phyloP scores from a whole-genome alignment of 768 basidiomycete genomes.

The Neoboletus magnificus region DNA sequence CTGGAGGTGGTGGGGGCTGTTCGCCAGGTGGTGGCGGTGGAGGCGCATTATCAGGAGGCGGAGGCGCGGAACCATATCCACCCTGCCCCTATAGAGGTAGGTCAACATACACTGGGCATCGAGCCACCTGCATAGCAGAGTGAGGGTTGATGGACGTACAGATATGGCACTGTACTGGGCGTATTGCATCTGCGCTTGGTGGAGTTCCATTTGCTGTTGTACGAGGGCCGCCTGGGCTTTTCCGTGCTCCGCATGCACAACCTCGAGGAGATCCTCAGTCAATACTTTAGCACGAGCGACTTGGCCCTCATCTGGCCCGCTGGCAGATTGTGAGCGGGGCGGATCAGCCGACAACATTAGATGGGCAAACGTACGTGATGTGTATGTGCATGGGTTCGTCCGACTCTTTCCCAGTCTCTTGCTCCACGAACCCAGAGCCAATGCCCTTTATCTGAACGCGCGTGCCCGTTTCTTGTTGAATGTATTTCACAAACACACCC shows the following conservation, averaged over 20 bases:
- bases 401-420: conserved; percentile 82
- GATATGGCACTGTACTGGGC: conserved; percentile 65
- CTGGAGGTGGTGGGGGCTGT: conserved; percentile 53
- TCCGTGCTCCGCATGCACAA: conserved; percentile 84
- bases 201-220: conserved; percentile 84
- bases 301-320: conserved; percentile 83
- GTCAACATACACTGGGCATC: neutral
- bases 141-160: conserved; percentile 34
- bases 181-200: conserved; percentile 79
- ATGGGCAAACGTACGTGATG: conserved; percentile 61
- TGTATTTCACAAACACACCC: conserved; percentile 98
- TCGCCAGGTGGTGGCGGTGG: conserved; percentile 52
- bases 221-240: conserved; percentile 65
- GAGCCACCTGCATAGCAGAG: neutral
- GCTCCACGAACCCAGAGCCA: conserved; percentile 93
- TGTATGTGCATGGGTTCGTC: conserved; percentile 92
- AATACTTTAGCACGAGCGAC: conserved; percentile 83
- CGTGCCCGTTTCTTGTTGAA: conserved; percentile 93
- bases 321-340: conserved; percentile 9
- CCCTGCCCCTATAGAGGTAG: conserved; percentile 26
- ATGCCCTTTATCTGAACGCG: conserved; percentile 96
- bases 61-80: conserved; percentile 36
- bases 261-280: conserved; percentile 84
- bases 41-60: conserved; percentile 31
- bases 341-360: conserved; percentile 17